A percentile compares a stretch with the other conserved stretches of the same genome.
phyloP scores from a whole-genome alignment of 306 rosid species.

The Prosopis cineraria region DNA sequence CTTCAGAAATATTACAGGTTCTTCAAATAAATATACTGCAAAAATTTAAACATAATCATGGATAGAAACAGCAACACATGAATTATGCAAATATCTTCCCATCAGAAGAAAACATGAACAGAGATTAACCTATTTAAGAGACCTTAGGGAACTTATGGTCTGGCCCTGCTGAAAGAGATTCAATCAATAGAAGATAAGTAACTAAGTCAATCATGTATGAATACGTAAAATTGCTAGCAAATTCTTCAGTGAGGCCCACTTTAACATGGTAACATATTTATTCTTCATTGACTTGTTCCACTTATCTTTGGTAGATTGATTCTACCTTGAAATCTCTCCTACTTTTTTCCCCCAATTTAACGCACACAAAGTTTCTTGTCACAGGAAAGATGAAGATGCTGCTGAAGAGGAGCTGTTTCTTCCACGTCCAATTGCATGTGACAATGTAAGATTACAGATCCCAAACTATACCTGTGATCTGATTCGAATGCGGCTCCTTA shows the following conservation, averaged over 20 bases:
- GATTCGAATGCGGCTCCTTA: background rate
- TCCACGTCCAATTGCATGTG: slow-evolving; percentile 33
- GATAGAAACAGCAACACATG: slow-evolving; percentile 19
- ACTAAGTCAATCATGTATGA: background rate
- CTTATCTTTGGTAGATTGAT: background rate
- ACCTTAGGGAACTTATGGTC: background rate
- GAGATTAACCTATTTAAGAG: background rate
- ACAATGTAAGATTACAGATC: slow-evolving; percentile 52
- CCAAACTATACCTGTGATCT: slow-evolving; percentile 10
- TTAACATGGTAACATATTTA: background rate
- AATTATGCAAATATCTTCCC: background rate
- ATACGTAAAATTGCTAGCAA: background rate
- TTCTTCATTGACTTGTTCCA: background rate
- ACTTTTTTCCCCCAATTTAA: slow-evolving; percentile 7
- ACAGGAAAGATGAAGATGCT: slow-evolving; percentile 80
- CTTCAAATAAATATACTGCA: slow-evolving; percentile 22
- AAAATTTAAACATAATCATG: background rate
- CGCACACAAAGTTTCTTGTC: slow-evolving; percentile 26
- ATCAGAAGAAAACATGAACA: background rate
- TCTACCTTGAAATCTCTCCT: background rate
- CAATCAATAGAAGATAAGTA: background rate
- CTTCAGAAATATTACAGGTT: slow-evolving; percentile 93
- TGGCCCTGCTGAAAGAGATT: background rate
- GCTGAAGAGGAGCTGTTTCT: slow-evolving; percentile 71
- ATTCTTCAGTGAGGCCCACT: background rate